These are phyloP conservation scores for Colletotrichum spaethianum DNA, from an alignment of 2,329 filamentous ascomycete genomes.

Conservation along the genomic window DNA sequence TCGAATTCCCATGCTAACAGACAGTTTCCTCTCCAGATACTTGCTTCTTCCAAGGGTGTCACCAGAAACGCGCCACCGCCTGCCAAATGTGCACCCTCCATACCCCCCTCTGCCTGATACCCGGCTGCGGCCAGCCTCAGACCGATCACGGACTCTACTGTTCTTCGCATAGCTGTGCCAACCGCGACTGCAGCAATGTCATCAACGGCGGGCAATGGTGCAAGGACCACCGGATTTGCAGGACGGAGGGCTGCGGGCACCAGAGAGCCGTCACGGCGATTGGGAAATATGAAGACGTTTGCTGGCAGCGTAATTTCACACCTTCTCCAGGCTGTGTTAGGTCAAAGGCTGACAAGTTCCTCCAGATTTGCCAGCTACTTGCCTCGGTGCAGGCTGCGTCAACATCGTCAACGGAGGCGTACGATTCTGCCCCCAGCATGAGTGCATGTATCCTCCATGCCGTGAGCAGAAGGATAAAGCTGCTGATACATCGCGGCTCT, in stretches of 20 bases:
- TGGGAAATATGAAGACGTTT: slow-evolving; percentile 14
- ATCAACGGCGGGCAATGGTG: slow-evolving; percentile 43
- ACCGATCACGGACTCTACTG: slow-evolving; percentile 39
- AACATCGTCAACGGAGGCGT: background rate
- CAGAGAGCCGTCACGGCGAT: slow-evolving; percentile 18
- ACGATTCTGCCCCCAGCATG: slow-evolving; percentile 32
- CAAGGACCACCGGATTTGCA: slow-evolving; percentile 38
- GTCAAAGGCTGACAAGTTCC: background rate
- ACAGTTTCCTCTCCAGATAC: slow-evolving; percentile 36
- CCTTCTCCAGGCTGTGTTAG: background rate
- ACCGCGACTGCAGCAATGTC: slow-evolving; percentile 35
- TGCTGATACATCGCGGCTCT: slow-evolving; percentile 12
- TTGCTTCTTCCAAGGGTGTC: slow-evolving; percentile 37
- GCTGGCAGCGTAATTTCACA: slow-evolving; percentile 34
- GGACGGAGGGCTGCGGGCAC: slow-evolving; percentile 32
- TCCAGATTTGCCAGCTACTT: slow-evolving; percentile 16
- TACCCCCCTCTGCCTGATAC: slow-evolving; percentile 40
- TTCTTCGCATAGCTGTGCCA: slow-evolving; percentile 38
- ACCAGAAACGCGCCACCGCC: slow-evolving; percentile 32
- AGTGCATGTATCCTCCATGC: slow-evolving; percentile 35
- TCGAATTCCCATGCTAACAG: background rate
- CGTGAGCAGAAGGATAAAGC: slow-evolving; percentile 24
- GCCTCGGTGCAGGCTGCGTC: background rate
- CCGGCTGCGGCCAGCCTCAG: slow-evolving; percentile 34
- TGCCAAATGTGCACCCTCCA: slow-evolving; percentile 39